phyloP scores from a whole-genome alignment of 768 basidiomycete genomes.

The Termitomyces sp. region DNA sequence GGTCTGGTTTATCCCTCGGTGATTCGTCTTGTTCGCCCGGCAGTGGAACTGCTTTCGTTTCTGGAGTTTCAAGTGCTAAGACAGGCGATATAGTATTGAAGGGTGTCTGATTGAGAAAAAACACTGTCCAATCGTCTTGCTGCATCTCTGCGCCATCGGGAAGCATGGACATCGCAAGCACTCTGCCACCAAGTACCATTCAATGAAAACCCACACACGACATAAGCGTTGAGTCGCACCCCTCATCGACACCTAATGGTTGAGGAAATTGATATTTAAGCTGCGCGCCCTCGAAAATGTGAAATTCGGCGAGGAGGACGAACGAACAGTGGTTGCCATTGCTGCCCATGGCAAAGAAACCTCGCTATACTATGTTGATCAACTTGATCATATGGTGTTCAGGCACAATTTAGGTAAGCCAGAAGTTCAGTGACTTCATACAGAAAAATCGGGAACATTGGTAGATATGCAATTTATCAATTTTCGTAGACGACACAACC shows the following conservation, averaged over 20 bases:
- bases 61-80: slow-evolving; percentile 62
- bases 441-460: background rate
- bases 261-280: slow-evolving; percentile 96
- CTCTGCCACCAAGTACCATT: slow-evolving; percentile 36
- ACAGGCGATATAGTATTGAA: slow-evolving; percentile 85
- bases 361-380: slow-evolving; percentile 35
- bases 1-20: slow-evolving; percentile 35
- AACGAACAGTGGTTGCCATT: slow-evolving; percentile 82
- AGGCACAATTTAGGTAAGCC: slow-evolving; percentile 2
- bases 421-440: background rate
- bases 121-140: slow-evolving; percentile 96
- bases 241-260: slow-evolving; percentile 90
- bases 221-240: slow-evolving; percentile 43
- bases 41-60: slow-evolving; percentile 28
- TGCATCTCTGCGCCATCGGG: slow-evolving; percentile 97
- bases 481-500: slow-evolving; percentile 11
- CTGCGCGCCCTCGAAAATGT: slow-evolving; percentile 92
- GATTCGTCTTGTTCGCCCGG: slow-evolving; percentile 29
- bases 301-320: slow-evolving; percentile 96
- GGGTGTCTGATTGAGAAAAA: slow-evolving; percentile 93
- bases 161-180: slow-evolving; percentile 95
- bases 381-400: background rate
- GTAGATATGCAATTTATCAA: slow-evolving; percentile 9
- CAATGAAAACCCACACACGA: slow-evolving; percentile 8
- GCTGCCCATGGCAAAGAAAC: slow-evolving; percentile 43